Evolutionary conservation across 106 monocot species (phyloP), one percentile per base, ranked within the genome.

Genomic region (Hemerocallis citrina): DNA sequence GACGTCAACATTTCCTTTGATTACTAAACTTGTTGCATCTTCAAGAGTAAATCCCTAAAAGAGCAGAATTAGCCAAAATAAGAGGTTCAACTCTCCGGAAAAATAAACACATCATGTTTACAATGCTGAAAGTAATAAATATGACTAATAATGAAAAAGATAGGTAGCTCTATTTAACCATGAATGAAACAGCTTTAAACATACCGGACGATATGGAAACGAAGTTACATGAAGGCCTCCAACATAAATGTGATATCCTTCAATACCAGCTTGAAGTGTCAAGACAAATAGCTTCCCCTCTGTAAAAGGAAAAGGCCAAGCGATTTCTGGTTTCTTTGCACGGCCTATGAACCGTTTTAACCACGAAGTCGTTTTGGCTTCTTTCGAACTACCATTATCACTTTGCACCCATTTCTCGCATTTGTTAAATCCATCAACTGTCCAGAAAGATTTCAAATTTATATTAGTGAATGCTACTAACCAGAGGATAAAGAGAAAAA

Each of bases 11-110:
- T 80, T 72, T 59, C 93, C 93, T 54, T 82, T 93, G 33, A 93
- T 62, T n/a, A 70, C 76, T 55, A 93, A 59, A 37, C 93, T 89
- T 8, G 93, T 93, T 50, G 89, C 89, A 80, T 93, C 93, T 83
- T 93, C 93, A 73, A 93, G 82, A 59, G 79, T 68, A 57, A 93
- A 93, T 21, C 93, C 89, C 93, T 93, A 67, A 13, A 45, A 74
- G 37, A 65, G 57, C n/a, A 64, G 37, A n/a, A 32, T 51, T 35
- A 67, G 57, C 7, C 7, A 73, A 38, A 52, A 42, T 61, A 63
- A 73, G 55, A 57, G 21, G 34, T n/a, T 34, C 0, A 32, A 40
- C 63, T 33, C 42, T 41, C 54, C n/a, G n/a, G n/a, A n/a, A n/a
- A n/a, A n/a, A n/a, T n/a, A n/a, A n/a, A n/a, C n/a, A n/a, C n/a